phyloP scores from a whole-genome alignment of 2,329 filamentous ascomycete species.

The Nothophoma quercina region DNA sequence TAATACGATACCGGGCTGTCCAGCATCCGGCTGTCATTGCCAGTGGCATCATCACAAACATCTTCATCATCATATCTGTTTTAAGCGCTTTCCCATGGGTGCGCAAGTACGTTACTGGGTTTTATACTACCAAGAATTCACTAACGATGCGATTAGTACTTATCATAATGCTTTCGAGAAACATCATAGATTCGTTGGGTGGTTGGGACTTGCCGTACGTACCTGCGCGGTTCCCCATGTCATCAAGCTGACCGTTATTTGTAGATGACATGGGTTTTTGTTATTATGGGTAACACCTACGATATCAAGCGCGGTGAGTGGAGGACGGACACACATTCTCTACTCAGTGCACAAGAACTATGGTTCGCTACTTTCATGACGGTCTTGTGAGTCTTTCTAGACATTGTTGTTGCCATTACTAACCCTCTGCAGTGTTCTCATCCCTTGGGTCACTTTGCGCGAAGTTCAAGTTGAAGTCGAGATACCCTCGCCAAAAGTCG shows the following conservation, averaged over 20 bases:
- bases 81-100: constrained; percentile 47
- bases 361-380: constrained; percentile 50
- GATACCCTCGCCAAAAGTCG: constrained; percentile 47
- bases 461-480: constrained; percentile 45
- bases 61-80: constrained; percentile 47
- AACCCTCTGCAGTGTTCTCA: constrained; percentile 33
- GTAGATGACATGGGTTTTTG: constrained; percentile 47
- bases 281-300: constrained; percentile 44
- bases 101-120: constrained; percentile 35
- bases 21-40: constrained; percentile 43
- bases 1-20: constrained; percentile 42
- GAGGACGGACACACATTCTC: constrained; percentile 33
- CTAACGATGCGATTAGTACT: constrained; percentile 33
- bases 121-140: background rate
- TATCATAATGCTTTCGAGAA: constrained; percentile 49
- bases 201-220: constrained; percentile 46
- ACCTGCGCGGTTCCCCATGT: background rate
- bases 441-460: constrained; percentile 47
- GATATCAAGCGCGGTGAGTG: constrained; percentile 46
- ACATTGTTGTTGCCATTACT: constrained; percentile 1
- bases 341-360: constrained; percentile 45
- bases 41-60: constrained; percentile 44
- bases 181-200: constrained; percentile 47
- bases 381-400: constrained; percentile 35
- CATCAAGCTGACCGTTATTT: constrained; percentile 9